Conservation (phyloP, 1,139 yeast species). For the Sugiyamaella pinicola region DNA sequence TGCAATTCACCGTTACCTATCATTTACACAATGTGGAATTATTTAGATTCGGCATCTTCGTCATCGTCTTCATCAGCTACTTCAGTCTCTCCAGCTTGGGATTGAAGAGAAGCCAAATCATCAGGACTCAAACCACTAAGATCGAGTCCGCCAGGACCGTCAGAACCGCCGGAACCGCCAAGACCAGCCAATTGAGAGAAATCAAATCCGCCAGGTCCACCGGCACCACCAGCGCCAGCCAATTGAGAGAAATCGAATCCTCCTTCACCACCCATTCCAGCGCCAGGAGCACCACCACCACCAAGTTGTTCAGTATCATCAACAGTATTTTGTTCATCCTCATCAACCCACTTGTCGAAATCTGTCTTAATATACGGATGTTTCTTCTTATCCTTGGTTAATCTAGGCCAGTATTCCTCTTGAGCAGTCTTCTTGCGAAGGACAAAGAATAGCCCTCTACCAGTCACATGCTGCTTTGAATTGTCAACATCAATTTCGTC, state of each 20-base stretch:
- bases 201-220: constrained; percentile 41
- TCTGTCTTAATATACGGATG: constrained; percentile 85
- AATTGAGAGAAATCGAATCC: constrained; percentile 37
- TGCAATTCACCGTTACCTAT: too few relatives aligned
- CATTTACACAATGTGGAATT: constrained; percentile 1
- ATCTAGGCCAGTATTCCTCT: constrained; percentile 90
- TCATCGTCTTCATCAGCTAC: constrained; percentile 27
- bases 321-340: constrained; percentile 77
- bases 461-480: constrained; percentile 63
- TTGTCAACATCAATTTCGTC: constrained; percentile 70
- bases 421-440: constrained; percentile 67
- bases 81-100: constrained; percentile 29
- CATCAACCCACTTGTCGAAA: constrained; percentile 96
- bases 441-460: constrained; percentile 70
- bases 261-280: constrained; percentile 43
- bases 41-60: not conserved
- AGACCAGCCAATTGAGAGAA: constrained; percentile 39
- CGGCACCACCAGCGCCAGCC: constrained; percentile 41
- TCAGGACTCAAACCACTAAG: constrained; percentile 28
- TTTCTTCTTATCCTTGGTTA: constrained; percentile 72
- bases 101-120: constrained; percentile 28
- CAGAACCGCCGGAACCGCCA: constrained; percentile 42
- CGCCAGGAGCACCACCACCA: constrained; percentile 45
- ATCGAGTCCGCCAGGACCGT: constrained; percentile 31
- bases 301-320: constrained; percentile 40